These are phyloP conservation scores for Acanthamoeba divionensis DNA, from an alignment of 208 protist species.

Conservation along the genomic window DNA sequence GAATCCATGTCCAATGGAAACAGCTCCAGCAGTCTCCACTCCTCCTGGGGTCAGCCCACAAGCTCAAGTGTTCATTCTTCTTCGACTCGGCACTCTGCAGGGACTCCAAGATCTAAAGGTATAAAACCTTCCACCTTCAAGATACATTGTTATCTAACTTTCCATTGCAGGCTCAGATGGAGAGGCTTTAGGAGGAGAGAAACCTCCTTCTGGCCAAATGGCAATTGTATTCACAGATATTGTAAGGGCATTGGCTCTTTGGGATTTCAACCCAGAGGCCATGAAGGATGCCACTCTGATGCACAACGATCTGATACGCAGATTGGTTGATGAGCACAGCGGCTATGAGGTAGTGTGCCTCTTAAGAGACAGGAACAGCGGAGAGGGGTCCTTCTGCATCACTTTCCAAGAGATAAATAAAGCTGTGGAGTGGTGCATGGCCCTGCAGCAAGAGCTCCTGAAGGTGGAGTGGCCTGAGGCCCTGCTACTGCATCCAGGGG, in stretches of 20 bases:
- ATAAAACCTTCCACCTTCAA: too few species aligned
- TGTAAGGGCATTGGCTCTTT: neutral
- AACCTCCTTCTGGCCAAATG: neutral
- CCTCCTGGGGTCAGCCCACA: too few species aligned
- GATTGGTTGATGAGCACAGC: neutral
- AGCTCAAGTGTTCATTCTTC: too few species aligned
- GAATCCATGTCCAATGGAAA: too few species aligned
- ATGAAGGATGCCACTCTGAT: slow-evolving; percentile 9
- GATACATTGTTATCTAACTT: too few species aligned
- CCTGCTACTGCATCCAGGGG: neutral
- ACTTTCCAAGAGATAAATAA: neutral
- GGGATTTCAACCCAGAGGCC: neutral
- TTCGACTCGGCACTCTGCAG: too few species aligned
- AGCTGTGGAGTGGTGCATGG: neutral
- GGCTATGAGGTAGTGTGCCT: slow-evolving; percentile 36
- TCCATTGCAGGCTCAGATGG: too few species aligned
- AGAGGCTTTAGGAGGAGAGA: too few species aligned
- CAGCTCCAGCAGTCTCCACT: too few species aligned
- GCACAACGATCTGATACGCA: neutral
- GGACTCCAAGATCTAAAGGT: too few species aligned
- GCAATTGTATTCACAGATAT: slow-evolving; percentile 38
- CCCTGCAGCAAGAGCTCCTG: neutral
- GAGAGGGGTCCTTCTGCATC: slow-evolving; percentile 27
- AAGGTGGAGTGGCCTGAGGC: neutral
- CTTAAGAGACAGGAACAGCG: neutral